Evolutionary conservation across 768 basidiomycete genomes (phyloP).

Genomic region (Zangia roseola): DNA sequence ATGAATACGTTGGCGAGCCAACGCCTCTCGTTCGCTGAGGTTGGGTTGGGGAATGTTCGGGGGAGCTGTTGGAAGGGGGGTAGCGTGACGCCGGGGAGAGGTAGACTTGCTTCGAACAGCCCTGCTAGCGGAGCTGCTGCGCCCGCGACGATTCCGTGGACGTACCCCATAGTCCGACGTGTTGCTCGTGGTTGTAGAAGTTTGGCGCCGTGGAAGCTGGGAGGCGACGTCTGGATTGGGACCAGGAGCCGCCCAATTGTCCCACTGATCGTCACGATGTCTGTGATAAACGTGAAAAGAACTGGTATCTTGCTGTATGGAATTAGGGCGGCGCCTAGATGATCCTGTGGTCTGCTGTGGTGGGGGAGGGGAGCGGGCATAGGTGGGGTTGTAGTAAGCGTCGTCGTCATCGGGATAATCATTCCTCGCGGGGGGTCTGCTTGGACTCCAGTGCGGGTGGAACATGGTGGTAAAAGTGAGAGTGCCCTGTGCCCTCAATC

Average conservation of each 20-base stretch:
- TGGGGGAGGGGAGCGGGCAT: conserved; percentile 6
- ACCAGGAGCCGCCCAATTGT: conserved; percentile 10
- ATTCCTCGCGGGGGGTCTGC: not conserved
- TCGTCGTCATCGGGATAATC: conserved; percentile 18
- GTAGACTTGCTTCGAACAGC: conserved; percentile 14
- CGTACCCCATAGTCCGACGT: conserved; percentile 18
- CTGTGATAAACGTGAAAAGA: conserved; percentile 13
- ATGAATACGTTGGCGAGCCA: conserved; percentile 20
- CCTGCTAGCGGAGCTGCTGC: conserved; percentile 20
- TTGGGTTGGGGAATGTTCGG: conserved; percentile 17
- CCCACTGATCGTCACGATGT: conserved; percentile 25
- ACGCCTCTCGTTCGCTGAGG: conserved; percentile 19
- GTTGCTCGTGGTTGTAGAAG: conserved; percentile 17
- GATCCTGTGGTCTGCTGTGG: conserved; percentile 4
- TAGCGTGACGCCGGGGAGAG: conserved; percentile 21
- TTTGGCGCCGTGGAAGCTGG: conserved; percentile 16
- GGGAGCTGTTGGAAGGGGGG: conserved; percentile 13
- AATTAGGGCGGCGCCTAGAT: conserved; percentile 19
- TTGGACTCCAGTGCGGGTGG: not conserved
- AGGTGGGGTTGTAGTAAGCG: conserved; percentile 8
- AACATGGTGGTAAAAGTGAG: conserved; percentile 3
- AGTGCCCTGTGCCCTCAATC: conserved; percentile 1
- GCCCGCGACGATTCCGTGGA: conserved; percentile 15
- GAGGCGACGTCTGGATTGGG: conserved; percentile 13
- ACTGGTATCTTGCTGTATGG: conserved; percentile 5